Evolutionary conservation across 2,329 filamentous ascomycete species (phyloP).

Genomic region (Talaromyces sp.): DNA sequence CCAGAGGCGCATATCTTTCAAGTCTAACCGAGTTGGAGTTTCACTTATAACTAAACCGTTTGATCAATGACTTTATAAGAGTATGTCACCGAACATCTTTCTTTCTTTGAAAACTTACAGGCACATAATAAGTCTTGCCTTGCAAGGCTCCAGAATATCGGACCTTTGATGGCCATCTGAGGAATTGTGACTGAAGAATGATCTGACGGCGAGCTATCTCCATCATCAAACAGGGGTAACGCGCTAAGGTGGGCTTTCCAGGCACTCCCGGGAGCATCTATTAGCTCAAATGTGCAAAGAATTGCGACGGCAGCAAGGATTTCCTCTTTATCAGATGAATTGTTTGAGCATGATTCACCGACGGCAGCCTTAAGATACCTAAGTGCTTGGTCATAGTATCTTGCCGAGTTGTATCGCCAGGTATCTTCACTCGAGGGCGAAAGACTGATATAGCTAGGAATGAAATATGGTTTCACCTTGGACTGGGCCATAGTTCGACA

Average conservation of each 20-base stretch:
- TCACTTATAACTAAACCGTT: constrained; percentile 16
- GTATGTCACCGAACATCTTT: no score
- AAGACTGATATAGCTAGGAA: not conserved
- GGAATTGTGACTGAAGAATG: constrained; percentile 9
- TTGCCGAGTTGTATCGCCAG: constrained; percentile 20
- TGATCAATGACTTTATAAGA: not conserved
- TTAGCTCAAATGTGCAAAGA: constrained; percentile 18
- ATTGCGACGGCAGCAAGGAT: constrained; percentile 23
- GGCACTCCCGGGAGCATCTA: constrained; percentile 19
- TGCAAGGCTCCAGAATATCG: constrained; percentile 23
- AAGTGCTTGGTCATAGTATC: constrained; percentile 22
- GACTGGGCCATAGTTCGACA: not conserved
- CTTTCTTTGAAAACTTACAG: constrained; percentile 11
- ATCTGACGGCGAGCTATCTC: not conserved
- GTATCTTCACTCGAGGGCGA: constrained; percentile 9
- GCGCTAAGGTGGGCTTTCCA: constrained; percentile 21
- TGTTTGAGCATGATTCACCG: constrained; percentile 7
- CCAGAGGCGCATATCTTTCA: constrained; percentile 21
- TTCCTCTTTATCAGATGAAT: constrained; percentile 14
- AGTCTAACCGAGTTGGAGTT: constrained; percentile 16
- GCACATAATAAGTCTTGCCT: constrained; percentile 23
- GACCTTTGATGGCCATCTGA: constrained; percentile 13
- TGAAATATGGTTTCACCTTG: not conserved
- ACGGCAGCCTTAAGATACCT: constrained; percentile 14
- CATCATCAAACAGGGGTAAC: constrained; percentile 11